A percentile compares a stretch with the other conserved stretches of the same genome.
phyloP scores from a whole-genome alignment of 2,329 filamentous ascomycete species.

The Colletotrichum sp. region DNA sequence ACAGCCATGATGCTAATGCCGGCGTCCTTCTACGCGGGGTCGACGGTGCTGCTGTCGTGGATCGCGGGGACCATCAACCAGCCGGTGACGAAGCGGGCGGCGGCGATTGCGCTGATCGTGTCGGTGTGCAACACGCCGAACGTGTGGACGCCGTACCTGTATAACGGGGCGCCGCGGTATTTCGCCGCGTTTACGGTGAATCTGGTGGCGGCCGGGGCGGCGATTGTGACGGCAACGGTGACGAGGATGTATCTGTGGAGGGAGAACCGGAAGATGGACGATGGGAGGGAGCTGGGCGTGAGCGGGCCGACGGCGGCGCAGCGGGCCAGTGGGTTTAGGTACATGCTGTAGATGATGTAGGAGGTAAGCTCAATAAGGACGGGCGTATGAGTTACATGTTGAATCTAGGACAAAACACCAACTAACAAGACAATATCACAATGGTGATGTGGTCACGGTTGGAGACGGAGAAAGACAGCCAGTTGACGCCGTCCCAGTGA shows the following conservation, averaged over 20 bases:
- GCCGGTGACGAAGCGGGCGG: background rate
- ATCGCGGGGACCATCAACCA: background rate
- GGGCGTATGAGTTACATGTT: too few species aligned
- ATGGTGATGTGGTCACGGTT: background rate
- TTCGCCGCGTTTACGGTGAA: background rate
- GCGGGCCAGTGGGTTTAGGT: background rate
- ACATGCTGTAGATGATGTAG: background rate
- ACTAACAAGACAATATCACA: fast-evolving
- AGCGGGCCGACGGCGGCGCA: background rate
- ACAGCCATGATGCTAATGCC: background rate
- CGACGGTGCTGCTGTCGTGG: background rate
- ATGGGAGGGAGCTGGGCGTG: background rate
- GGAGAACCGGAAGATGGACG: background rate
- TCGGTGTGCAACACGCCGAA: background rate
- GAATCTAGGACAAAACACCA: background rate
- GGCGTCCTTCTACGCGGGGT: background rate
- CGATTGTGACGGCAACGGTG: background rate
- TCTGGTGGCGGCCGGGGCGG: background rate
- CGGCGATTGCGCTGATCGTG: background rate
- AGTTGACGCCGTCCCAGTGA: background rate
- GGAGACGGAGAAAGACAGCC: background rate
- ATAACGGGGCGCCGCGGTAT: background rate
- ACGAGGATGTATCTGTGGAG: background rate
- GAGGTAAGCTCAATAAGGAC: too few species aligned
- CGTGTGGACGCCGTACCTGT: background rate